Evolutionary conservation across 345 rosid genomes (phyloP).

Genomic region (Euphorbia pulcherrima): DNA sequence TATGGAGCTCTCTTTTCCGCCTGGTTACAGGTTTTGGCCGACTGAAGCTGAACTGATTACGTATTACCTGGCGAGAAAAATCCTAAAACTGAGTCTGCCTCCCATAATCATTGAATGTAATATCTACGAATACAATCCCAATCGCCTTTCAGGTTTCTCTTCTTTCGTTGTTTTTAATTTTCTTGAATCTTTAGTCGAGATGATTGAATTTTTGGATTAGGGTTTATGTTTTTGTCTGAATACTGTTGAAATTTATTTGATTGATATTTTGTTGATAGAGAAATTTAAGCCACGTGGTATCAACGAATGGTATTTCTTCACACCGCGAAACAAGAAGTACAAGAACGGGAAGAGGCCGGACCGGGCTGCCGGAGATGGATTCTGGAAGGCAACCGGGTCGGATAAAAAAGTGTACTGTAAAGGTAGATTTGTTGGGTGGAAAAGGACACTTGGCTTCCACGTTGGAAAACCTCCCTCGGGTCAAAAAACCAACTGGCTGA

Average conservation of each 20-base stretch:
- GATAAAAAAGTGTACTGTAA: background rate
- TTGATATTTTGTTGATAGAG: background rate
- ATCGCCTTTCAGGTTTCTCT: background rate
- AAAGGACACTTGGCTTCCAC: slow-evolving; percentile 18
- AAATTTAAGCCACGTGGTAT: background rate
- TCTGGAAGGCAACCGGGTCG: slow-evolving; percentile 27
- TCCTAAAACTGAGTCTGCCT: background rate
- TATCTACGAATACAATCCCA: background rate
- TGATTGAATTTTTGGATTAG: background rate
- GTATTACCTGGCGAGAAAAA: background rate
- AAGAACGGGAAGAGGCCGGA: slow-evolving; percentile 18
- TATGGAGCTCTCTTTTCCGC: background rate
- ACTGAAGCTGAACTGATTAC: background rate
- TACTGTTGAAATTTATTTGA: too few species aligned
- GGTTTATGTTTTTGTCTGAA: background rate
- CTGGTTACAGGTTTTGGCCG: slow-evolving; percentile 3
- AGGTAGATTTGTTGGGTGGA: background rate
- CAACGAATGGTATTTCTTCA: slow-evolving; percentile 22
- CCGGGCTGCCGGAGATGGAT: slow-evolving; percentile 18
- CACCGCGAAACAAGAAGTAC: slow-evolving; percentile 24
- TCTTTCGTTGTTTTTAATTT: background rate
- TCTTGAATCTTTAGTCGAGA: background rate
- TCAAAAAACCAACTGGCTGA: slow-evolving; percentile 28
- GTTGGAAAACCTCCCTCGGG: slow-evolving; percentile 15
- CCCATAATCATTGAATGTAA: background rate